phyloP scores from a whole-genome alignment of 2,329 filamentous ascomycete genomes.

The Botrytis fabae region DNA sequence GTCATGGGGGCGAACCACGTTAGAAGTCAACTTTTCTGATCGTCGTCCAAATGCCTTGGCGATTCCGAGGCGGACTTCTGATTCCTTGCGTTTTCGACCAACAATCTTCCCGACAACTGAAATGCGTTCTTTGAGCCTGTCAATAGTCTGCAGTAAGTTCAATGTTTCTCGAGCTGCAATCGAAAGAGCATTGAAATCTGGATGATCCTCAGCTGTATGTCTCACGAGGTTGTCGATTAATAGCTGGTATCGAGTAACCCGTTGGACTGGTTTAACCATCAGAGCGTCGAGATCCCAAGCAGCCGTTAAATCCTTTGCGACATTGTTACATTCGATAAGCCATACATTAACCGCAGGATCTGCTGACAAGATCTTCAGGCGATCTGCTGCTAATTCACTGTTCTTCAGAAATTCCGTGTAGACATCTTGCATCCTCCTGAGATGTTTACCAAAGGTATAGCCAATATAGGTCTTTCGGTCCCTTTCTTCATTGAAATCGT shows the following conservation, averaged over 20 bases:
- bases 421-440: constrained; percentile 59
- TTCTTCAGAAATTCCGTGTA: constrained; percentile 65
- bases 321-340: constrained; percentile 90
- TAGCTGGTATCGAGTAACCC: constrained; percentile 90
- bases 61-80: constrained; percentile 79
- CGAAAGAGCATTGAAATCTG: constrained; percentile 69
- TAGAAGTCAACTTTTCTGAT: constrained; percentile 55
- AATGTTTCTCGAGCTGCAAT: constrained; percentile 56
- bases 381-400: constrained; percentile 62
- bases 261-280: constrained; percentile 95
- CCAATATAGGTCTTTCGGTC: constrained; percentile 40
- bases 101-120: constrained; percentile 91
- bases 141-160: constrained; percentile 78
- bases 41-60: constrained; percentile 88
- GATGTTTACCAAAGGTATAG: constrained; percentile 45
- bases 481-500: constrained; percentile 38
- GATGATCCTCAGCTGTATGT: constrained; percentile 78
- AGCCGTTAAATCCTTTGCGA: constrained; percentile 85
- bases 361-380: constrained; percentile 62
- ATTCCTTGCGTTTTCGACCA: constrained; percentile 78
- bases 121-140: constrained; percentile 92
- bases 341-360: constrained; percentile 72
- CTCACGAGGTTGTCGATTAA: constrained; percentile 78
- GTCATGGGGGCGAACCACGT: constrained; percentile 67
- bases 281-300: constrained; percentile 95